Evolutionary conservation across 2,329 filamentous ascomycete genomes (phyloP), one percentile per base, ranked within the genome.

Genomic region (Arthrobotrys entomopaga): DNA sequence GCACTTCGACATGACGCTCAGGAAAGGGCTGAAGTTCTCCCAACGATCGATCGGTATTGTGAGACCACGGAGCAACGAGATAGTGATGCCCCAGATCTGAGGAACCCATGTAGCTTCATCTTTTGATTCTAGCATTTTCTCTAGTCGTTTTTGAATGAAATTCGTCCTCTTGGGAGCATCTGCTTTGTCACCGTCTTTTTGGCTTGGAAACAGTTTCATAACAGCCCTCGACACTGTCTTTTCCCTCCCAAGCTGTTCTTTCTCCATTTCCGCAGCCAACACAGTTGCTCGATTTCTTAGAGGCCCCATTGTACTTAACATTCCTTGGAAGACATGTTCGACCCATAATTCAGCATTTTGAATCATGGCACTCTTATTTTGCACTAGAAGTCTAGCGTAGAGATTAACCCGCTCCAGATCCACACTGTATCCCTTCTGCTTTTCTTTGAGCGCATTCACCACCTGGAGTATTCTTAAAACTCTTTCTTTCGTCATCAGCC

Each of bases 11-110:
- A 96, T 89, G 8, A 97, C 85, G 34, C 86, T 85, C 6, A 97
- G 84, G 91, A 92, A 97, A 4, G 86, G 84, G 26, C 85, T 86
- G 76, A 92, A 88, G 79, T 90, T 87, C 34, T 89, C 85, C 91
- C 94, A 98, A 82, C 80, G 89, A 77, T 83, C 88, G 26, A 74
- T 49, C n/a, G 70, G 73, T 10, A 75, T 76, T 6, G 70, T 67
- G 15, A 80, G 88, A 81, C 82, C 88, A 82, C 90, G 88, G 54
- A 97, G 84, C 65, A 97, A 88, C 1, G 97, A 85, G 5, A 94
- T 87, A 1, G 96, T 84, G 40, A 92, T 87, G 70, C 91, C 90
- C 94, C 94, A 98, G 20, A 98, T 91, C 77, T 93, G 91, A 4
- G 95, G 93, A 0, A 96, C 93, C 43, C 87, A 84, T 0, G 85